Base-by-base conservation (phyloP, 495 filamentous ascomycete species). In the Penicillium manginii region DNA sequence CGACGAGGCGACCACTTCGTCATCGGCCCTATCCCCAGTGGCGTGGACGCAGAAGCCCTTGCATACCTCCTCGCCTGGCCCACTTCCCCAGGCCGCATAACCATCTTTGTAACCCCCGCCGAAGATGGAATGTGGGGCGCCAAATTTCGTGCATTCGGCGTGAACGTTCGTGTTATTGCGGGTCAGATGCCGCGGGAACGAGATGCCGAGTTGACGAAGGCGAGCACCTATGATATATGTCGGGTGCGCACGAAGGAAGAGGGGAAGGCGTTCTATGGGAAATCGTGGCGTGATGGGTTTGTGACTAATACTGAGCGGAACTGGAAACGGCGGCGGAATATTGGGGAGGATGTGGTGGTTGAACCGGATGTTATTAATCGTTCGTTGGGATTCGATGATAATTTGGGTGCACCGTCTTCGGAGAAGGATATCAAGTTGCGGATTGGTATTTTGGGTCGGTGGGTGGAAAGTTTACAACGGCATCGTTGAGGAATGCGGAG, bases 401-500 rank as follows among this genome's bases (percentile, higher is more conserved):
- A n/a, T n/a, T n/a, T n/a, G n/a, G n/a, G n/a, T n/a, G 14, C n/a
- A 15, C 11, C 14, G 18, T 21, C 47, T 18, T 7, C n/a, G 10
- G 26, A 23, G 14, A 12, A 47, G 3, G 35, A 37, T n/a, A 11
- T 1, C 4, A 37, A 37, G 35, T 14, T 10, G 9, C 35, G 35
- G 14, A 12, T 14, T 5, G 12, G 35, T n/a, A 15, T n/a, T 29
- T 11, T 45, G 7, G 17, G 17, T 6, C 4, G 4, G 50, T 48
- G 45, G 32, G 3, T 17, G 23, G 39, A 42, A 19, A 14, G 3
- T 37, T 2, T 37, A 14, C 35, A 10, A n/a, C 35, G 35, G 14
- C 35, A 37, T 37, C 4, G 9, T 37, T 37, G 14, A 37, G 35
- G 35, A 91, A 56, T 76, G 84, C n/a, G n/a, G n/a, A n/a, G n/a